Conservation (phyloP, 108 stramenopile genomes). For the Cyclostephanos invisitatus region DNA sequence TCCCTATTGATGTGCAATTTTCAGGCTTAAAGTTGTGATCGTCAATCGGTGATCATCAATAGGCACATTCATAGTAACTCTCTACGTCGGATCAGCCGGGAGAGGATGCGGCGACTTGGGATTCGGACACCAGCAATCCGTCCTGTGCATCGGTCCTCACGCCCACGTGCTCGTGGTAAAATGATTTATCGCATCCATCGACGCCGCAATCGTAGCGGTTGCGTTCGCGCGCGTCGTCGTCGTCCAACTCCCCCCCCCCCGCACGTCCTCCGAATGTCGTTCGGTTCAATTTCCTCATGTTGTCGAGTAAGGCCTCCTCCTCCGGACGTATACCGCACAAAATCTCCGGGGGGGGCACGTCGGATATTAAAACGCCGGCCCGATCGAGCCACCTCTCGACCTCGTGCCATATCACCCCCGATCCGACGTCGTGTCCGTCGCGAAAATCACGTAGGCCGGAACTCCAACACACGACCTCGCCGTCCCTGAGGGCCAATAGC, state of each 20-base stretch:
- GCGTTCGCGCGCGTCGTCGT: slow-evolving; percentile 27
- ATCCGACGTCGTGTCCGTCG: slow-evolving; percentile 17
- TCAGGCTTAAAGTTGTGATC: background rate
- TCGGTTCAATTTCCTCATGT: slow-evolving; percentile 38
- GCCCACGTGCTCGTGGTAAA: slow-evolving; percentile 82
- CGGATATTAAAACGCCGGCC: slow-evolving; percentile 55
- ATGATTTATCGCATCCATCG: slow-evolving; percentile 66
- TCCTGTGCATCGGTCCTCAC: slow-evolving; percentile 63
- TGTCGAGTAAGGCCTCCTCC: slow-evolving; percentile 69
- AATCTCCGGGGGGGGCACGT: slow-evolving; percentile 55
- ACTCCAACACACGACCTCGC: slow-evolving; percentile 58
- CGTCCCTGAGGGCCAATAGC: slow-evolving; percentile 70
- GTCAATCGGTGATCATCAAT: too few relatives aligned
- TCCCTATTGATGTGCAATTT: too few relatives aligned
- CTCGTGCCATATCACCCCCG: slow-evolving; percentile 42
- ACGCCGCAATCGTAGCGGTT: slow-evolving; percentile 75
- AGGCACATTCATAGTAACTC: too few relatives aligned
- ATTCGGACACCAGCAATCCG: slow-evolving; percentile 71
- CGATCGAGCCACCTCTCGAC: slow-evolving; percentile 74
- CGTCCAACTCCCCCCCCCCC: background rate
- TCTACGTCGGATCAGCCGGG: background rate
- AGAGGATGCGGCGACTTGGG: slow-evolving; percentile 21
- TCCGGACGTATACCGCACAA: slow-evolving; percentile 79
- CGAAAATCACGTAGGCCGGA: slow-evolving; percentile 55
- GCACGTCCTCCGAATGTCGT: slow-evolving; percentile 4